Percentiles rank a stretch among this genome's conserved stretches.
phyloP scores from a whole-genome alignment of 139 green algal genomes.

The Tetraselmis chui region DNA sequence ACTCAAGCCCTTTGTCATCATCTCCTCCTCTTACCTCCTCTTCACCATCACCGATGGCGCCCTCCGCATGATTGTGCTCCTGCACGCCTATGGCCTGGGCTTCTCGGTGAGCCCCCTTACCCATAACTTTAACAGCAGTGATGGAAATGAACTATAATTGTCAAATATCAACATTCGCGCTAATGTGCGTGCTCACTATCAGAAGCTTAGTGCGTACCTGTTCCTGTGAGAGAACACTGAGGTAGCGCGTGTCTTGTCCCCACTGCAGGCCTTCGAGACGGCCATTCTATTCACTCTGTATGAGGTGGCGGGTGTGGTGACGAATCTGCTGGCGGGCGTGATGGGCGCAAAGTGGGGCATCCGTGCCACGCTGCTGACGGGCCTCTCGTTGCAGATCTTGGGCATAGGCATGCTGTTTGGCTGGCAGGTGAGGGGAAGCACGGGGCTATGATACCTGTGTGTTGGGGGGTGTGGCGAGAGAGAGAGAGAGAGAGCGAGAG shows the following conservation, averaged over 20 bases:
- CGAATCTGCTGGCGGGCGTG: slow-evolving; percentile 69
- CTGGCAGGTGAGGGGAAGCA: slow-evolving; percentile 52
- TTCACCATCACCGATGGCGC: slow-evolving; percentile 80
- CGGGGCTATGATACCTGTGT: too few relatives aligned
- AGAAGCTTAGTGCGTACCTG: too few relatives aligned
- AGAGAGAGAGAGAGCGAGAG: too few relatives aligned
- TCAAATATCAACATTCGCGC: too few relatives aligned
- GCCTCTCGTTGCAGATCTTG: slow-evolving; percentile 52
- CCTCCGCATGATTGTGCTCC: slow-evolving; percentile 76
- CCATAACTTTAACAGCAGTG: too few relatives aligned
- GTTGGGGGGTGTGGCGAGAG: too few relatives aligned
- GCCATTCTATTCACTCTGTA: slow-evolving; percentile 79
- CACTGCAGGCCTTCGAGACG: slow-evolving; percentile 34
- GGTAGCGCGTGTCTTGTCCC: too few relatives aligned
- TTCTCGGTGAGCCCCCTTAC: slow-evolving; percentile 47
- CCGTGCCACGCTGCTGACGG: slow-evolving; percentile 64
- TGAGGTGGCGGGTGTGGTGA: slow-evolving; percentile 69
- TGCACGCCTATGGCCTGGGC: slow-evolving; percentile 70
- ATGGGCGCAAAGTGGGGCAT: slow-evolving; percentile 72
- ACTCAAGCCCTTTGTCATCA: slow-evolving; percentile 74
- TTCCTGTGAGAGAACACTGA: too few relatives aligned
- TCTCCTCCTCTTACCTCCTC: slow-evolving; percentile 65
- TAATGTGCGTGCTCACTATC: too few relatives aligned
- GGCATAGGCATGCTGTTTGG: slow-evolving; percentile 66
- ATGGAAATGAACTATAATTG: too few relatives aligned